These are phyloP conservation scores for Trichoderma virens DNA, from an alignment of 495 filamentous ascomycete genomes.

Conservation along the genomic window DNA sequence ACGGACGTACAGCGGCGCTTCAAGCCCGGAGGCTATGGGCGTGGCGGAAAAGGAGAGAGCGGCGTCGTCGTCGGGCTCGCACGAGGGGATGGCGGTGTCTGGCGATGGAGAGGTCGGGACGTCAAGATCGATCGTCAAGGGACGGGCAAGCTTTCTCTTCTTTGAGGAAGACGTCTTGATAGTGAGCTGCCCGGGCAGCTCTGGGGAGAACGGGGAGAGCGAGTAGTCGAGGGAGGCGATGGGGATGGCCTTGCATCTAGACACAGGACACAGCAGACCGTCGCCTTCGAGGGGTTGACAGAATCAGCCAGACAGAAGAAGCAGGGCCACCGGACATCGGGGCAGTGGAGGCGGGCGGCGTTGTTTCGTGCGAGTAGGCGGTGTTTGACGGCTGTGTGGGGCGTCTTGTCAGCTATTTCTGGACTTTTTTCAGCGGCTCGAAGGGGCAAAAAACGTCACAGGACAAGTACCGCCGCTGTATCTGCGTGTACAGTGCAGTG, in stretches of 20 bases:
- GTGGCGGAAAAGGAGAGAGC: slow-evolving; percentile 31
- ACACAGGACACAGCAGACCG: background rate
- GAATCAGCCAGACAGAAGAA: slow-evolving; percentile 6
- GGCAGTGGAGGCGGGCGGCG: slow-evolving; percentile 8
- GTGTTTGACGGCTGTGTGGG: slow-evolving; percentile 8
- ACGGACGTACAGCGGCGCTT: slow-evolving; percentile 9
- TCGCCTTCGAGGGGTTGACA: slow-evolving; percentile 5
- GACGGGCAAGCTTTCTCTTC: slow-evolving; percentile 74
- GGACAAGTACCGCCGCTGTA: background rate
- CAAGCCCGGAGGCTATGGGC: slow-evolving; percentile 9
- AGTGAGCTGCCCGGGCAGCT: slow-evolving; percentile 62
- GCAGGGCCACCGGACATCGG: slow-evolving; percentile 4
- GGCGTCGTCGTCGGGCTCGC: slow-evolving; percentile 35
- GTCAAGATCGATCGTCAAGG: slow-evolving; percentile 13
- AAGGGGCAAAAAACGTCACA: slow-evolving; percentile 1
- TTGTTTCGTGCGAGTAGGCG: background rate
- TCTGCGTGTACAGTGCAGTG: background rate
- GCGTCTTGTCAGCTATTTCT: background rate
- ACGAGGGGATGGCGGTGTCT: slow-evolving; percentile 42
- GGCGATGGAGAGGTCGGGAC: slow-evolving; percentile 15
- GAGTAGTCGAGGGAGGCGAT: background rate
- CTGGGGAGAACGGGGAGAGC: slow-evolving; percentile 17
- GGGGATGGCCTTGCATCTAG: background rate
- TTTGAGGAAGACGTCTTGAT: slow-evolving; percentile 85
- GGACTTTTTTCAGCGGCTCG: background rate